Evolutionary conservation across 164 flowering plant genomes (phyloP), one percentile per base, ranked within the genome.

Genomic region (Umbilicus rupestris): DNA sequence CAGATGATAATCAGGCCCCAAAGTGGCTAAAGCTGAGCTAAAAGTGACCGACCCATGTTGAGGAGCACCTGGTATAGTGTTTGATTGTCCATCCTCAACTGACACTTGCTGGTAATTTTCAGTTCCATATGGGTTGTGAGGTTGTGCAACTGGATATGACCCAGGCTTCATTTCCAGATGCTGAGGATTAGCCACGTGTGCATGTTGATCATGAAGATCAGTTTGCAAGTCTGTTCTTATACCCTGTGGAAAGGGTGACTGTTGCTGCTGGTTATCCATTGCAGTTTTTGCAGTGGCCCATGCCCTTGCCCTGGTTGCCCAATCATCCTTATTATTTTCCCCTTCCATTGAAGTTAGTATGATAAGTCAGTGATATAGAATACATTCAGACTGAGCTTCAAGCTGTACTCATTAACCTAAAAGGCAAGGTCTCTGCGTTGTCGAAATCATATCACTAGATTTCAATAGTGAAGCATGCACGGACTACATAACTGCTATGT

Each of bases 301-400:
- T 67, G 87, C 99, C 73, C 81, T 85, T 49, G 99, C 99, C 77
- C 74, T 83, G 39, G 97, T 88, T 71, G 85, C 99, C 99, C 93
- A 94, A 69, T 87, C 99, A 73, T 89, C 92, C 67, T 78, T 89
- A 78, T 85, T 83, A 75, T 64, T 82, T 64, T 75, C 83, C 26
- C 77, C 86, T 84, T 75, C 59, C 62, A 63, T 50, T 64, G n/a
- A 45, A 44, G n/a, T n/a, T n/a, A n/a, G n/a, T n/a, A 6, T 30
- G 30, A 66, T 15, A 3, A 2, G n/a, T n/a, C n/a, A n/a, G n/a
- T n/a, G 3, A 66, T 1, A 12, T 58, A 5, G 47, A 15, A 44
- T 19, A 44, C 19, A 12, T 15, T 2, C 5, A 44, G 47, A 44
- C 12, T 0, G 15, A 12, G 20, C 5, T 44, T 44, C 47, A 16